Percentiles rank a stretch among this genome's conserved stretches.
phyloP scores from a whole-genome alignment of 1,284 basidiomycete genomes.

The Pascua sp. region DNA sequence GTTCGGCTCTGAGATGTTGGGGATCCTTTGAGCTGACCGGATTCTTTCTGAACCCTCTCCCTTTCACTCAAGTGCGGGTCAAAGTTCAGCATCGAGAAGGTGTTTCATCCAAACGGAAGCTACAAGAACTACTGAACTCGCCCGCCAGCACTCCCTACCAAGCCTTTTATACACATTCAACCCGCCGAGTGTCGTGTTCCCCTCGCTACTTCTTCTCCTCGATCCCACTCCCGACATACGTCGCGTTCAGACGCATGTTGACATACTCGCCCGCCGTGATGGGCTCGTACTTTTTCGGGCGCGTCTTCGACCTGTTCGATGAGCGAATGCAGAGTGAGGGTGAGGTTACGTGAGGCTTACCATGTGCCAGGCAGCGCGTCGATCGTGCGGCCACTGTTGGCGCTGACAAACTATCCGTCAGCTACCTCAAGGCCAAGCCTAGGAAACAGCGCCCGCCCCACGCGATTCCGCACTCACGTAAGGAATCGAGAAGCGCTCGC shows the following conservation, averaged over 20 bases:
- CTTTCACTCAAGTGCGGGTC: too few relatives aligned
- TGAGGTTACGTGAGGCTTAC: slow-evolving; percentile 29
- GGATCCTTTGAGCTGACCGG: too few relatives aligned
- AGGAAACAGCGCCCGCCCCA: too few relatives aligned
- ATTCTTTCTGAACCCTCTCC: too few relatives aligned
- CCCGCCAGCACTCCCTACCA: too few relatives aligned
- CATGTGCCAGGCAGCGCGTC: slow-evolving; percentile 59
- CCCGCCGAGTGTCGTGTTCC: neutral
- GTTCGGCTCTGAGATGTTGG: too few relatives aligned
- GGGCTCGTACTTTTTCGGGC: slow-evolving; percentile 52
- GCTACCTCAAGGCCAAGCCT: neutral
- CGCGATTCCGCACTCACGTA: slow-evolving; percentile 51
- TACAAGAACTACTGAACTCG: too few relatives aligned
- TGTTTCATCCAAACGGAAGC: too few relatives aligned
- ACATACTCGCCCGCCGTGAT: slow-evolving; percentile 53
- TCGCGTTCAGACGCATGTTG: slow-evolving; percentile 32
- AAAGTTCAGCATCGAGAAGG: too few relatives aligned
- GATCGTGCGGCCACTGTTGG: slow-evolving; percentile 51
- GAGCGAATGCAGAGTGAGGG: too few relatives aligned
- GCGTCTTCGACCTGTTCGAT: slow-evolving; percentile 17
- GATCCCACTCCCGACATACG: slow-evolving; percentile 16
- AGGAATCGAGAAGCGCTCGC: slow-evolving; percentile 59
- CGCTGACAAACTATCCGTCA: slow-evolving; percentile 51
- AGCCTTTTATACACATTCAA: neutral
- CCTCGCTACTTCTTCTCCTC: neutral